Evolutionary conservation across 257 asterid genomes (phyloP), one percentile per base, ranked within the genome.

Genomic region (Oldenlandia corymbosa): DNA sequence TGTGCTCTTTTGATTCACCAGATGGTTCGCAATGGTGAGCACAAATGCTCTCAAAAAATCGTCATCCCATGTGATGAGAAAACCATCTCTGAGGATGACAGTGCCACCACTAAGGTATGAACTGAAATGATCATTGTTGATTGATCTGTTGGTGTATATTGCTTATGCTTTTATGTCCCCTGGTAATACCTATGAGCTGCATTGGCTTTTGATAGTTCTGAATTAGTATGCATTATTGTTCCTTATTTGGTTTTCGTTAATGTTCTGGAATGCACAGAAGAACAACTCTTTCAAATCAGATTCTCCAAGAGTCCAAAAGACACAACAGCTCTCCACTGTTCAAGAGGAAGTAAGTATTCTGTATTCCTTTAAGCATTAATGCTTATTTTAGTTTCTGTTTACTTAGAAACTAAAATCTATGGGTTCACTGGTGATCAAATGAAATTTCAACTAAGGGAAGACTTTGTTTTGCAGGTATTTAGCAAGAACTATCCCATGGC

Each of bases 1-100:
- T 28, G 21, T 30, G 20, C 52, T 3, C 10, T 24, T 36, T n/a
- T 50, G 54, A 58, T 62, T 34, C 12, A 58, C 10, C 74, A 91
- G 97, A 85, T 90, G 97, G 97, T 93, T 50, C 88, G 83, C 0
- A 73, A 76, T 36, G 97, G 96, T 9, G 95, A 75, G 50, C 97
- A 93, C 84, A 90, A 85, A 76, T 84, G 94, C 58, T 58, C 74
- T 5, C 70, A 81, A 83, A 83, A 79, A 65, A 26, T 66, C 47
- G 36, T 54, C 65, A 28, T 75, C 70, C 64, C 91, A 10, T 36
- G 67, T 20, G 95, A 87, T 7, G 97, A 93, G 86, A 93, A 87
- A 67, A 78, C 91, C 2, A 78, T 77, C 39, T 65, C 85, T 20
- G 95, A 85, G 78, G 94, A 87, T 54, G 96, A 82, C 50, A 71